These are phyloP conservation scores for Insectozyma bohioensis DNA, from an alignment of 1,139 yeast genomes.

Conservation along the genomic window DNA sequence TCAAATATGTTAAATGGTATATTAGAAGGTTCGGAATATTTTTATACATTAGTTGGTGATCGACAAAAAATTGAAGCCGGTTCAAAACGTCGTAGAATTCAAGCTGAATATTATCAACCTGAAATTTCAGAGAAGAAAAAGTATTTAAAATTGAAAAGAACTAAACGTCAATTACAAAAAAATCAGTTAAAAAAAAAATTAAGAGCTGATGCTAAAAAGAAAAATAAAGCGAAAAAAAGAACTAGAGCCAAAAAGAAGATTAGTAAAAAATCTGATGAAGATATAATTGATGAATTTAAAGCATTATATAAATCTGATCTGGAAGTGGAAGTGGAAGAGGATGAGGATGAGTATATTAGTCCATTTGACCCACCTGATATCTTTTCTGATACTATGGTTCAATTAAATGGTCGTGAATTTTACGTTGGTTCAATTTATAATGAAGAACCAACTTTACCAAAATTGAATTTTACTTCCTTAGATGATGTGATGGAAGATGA, in stretches of 20 bases:
- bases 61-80: constrained; percentile 30
- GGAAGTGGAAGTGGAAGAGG: constrained; percentile 15
- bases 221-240: constrained; percentile 10
- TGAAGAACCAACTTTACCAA: constrained; percentile 23
- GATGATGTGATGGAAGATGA: constrained; percentile 9
- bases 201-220: constrained; percentile 9
- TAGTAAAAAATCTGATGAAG: constrained; percentile 8
- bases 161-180: constrained; percentile 13
- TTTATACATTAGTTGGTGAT: constrained; percentile 42
- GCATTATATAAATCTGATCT: constrained; percentile 10
- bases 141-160: constrained; percentile 7
- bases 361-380: constrained; percentile 44
- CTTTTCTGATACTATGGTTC: constrained; percentile 32
- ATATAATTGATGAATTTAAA: constrained; percentile 7
- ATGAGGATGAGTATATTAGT: constrained; percentile 24
- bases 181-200: constrained; percentile 9
- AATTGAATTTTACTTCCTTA: constrained; percentile 20
- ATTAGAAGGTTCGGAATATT: constrained; percentile 32
- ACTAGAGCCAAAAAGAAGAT: constrained; percentile 8
- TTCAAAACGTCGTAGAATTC: constrained; percentile 32
- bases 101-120: constrained; percentile 28
- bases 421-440: constrained; percentile 27
- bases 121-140: constrained; percentile 17
- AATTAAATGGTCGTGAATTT: constrained; percentile 34
- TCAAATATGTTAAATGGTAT: constrained; percentile 13